Evolutionary conservation across 2,329 filamentous ascomycete species (phyloP).

Genomic region (Hypoxylon sp.): DNA sequence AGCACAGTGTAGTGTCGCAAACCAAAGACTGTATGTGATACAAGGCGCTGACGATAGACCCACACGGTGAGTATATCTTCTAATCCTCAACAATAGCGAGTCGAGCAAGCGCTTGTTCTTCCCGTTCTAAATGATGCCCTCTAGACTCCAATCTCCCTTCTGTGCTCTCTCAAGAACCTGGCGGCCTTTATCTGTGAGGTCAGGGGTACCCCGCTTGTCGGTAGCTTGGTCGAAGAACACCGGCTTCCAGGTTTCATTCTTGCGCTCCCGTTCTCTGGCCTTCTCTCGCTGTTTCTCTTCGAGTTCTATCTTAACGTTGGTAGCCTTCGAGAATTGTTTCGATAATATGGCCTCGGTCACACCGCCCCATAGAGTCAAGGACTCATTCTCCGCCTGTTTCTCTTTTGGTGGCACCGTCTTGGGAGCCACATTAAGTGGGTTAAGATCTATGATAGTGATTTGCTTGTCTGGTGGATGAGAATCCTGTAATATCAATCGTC

Average conservation of each 20-base stretch:
- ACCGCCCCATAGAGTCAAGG: constrained; percentile 85
- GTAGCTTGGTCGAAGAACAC: constrained; percentile 82
- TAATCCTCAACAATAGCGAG: constrained; percentile 8
- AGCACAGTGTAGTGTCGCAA: constrained; percentile 32
- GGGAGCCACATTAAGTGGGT: constrained; percentile 82
- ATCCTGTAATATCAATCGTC: constrained; percentile 52
- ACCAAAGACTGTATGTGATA: constrained; percentile 33
- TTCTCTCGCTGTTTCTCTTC: constrained; percentile 91
- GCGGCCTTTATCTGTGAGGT: constrained; percentile 68
- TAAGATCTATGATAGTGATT: constrained; percentile 86
- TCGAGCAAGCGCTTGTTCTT: background rate
- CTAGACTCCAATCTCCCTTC: constrained; percentile 66
- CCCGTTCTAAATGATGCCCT: constrained; percentile 58
- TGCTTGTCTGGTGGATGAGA: constrained; percentile 71
- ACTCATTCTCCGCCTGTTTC: constrained; percentile 89
- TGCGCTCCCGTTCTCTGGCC: constrained; percentile 82
- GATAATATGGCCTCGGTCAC: constrained; percentile 88
- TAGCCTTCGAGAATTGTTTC: constrained; percentile 89
- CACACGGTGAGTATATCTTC: constrained; percentile 21
- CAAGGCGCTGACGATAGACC: constrained; percentile 4
- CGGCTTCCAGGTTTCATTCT: constrained; percentile 82
- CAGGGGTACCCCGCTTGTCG: constrained; percentile 69
- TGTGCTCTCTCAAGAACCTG: constrained; percentile 67
- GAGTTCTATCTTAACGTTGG: constrained; percentile 87
- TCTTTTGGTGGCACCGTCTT: constrained; percentile 85